Evolutionary conservation across 164 flowering plant species (phyloP).

Genomic region (Vitis cinerea): DNA sequence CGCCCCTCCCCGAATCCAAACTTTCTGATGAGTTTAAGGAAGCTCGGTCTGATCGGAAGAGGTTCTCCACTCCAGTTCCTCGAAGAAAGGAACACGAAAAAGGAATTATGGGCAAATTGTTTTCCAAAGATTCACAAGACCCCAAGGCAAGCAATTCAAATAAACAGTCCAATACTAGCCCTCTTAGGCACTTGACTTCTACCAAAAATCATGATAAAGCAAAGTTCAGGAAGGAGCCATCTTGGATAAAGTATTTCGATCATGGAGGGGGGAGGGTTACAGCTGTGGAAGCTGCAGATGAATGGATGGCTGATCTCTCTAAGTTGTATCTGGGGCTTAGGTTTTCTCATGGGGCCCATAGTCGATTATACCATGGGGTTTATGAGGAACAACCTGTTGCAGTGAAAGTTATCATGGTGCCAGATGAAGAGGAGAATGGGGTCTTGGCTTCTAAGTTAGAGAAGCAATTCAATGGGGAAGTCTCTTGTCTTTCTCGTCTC

Average conservation of each 20-base stretch:
- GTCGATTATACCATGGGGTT: constrained; percentile 79
- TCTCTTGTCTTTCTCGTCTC: constrained; percentile 63
- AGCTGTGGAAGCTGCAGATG: constrained; percentile 66
- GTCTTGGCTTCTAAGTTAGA: constrained; percentile 54
- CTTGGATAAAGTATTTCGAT: constrained; percentile 82
- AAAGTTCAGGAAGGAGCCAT: constrained; percentile 50
- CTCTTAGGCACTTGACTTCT: constrained; percentile 41
- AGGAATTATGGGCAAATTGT: constrained; percentile 28
- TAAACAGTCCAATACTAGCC: constrained; percentile 18
- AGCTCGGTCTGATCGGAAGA: constrained; percentile 52
- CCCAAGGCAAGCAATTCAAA: constrained; percentile 15
- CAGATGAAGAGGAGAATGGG: constrained; percentile 84
- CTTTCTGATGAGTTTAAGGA: constrained; percentile 74
- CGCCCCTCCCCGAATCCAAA: constrained; percentile 50
- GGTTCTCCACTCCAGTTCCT: constrained; percentile 72
- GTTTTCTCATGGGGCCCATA: constrained; percentile 87
- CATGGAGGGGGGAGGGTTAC: constrained; percentile 70
- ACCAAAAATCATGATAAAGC: constrained; percentile 37
- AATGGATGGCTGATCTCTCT: constrained; percentile 66
- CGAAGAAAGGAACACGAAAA: constrained; percentile 45
- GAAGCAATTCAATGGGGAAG: constrained; percentile 76
- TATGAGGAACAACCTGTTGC: constrained; percentile 82
- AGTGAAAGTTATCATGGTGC: constrained; percentile 65
- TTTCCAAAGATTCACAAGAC: constrained; percentile 27
- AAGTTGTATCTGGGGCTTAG: constrained; percentile 64